Conservation (phyloP, 2,329 filamentous ascomycete genomes). For the Penicillium sp. region DNA sequence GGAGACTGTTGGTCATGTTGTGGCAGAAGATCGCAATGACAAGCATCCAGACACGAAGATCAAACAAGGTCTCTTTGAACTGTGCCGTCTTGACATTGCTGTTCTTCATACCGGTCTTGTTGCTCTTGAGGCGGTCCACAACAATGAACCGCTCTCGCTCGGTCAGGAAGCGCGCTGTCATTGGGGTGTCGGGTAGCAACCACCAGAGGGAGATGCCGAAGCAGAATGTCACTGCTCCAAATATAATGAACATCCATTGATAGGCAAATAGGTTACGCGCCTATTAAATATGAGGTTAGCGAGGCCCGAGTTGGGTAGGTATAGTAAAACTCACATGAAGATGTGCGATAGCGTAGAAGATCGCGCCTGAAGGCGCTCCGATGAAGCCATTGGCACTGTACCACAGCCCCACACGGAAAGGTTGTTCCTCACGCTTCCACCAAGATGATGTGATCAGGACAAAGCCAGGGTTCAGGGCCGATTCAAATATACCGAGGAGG, state of each 20-base stretch:
- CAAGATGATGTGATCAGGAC: slow-evolving; percentile 1
- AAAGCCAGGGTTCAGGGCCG: not conserved
- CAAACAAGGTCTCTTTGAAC: not conserved
- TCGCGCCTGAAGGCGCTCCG: not conserved
- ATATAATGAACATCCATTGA: slow-evolving; percentile 10
- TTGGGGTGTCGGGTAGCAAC: slow-evolving; percentile 1
- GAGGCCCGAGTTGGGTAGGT: not conserved
- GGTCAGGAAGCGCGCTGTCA: not conserved
- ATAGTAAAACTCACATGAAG: not conserved
- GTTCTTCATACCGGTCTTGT: slow-evolving; percentile 3
- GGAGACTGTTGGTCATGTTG: slow-evolving; percentile 9
- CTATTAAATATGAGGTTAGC: not conserved
- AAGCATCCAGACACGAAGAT: slow-evolving; percentile 9
- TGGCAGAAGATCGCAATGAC: slow-evolving; percentile 4
- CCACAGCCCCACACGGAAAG: not conserved
- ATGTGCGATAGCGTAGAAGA: not conserved
- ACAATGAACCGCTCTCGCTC: slow-evolving; percentile 1
- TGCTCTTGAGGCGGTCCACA: slow-evolving; percentile 4
- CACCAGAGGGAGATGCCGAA: slow-evolving; percentile 4
- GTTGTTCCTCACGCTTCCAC: slow-evolving; percentile 4
- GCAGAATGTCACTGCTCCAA: slow-evolving; percentile 1
- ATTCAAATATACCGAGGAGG: slow-evolving; percentile 1
- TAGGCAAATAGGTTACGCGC: slow-evolving; percentile 1
- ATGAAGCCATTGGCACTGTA: slow-evolving; percentile 7
- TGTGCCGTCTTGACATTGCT: slow-evolving; percentile 5